phyloP scores from a whole-genome alignment of 2,329 filamentous ascomycete genomes.

The Arthroderma uncinatum region DNA sequence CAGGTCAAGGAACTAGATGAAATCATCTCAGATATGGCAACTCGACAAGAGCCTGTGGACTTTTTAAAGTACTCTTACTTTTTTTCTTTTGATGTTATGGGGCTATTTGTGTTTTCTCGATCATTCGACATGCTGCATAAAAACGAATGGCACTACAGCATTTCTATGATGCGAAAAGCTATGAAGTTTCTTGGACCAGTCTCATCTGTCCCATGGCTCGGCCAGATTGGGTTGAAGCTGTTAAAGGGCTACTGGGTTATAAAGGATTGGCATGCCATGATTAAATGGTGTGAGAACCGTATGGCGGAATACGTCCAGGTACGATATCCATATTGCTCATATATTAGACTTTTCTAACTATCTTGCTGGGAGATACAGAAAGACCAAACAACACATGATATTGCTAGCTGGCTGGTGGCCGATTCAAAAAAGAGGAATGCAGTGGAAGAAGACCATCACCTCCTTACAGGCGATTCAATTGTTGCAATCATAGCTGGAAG shows the following conservation, averaged over 20 bases:
- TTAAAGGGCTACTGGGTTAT: background rate
- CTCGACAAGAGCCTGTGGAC: background rate
- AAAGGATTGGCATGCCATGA: conserved; percentile 1
- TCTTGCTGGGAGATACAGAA: background rate
- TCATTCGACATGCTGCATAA: conserved; percentile 31
- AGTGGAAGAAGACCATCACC: conserved; percentile 16
- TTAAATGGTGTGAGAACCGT: conserved; percentile 17
- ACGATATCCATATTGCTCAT: conserved; percentile 11
- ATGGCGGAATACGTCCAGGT: conserved; percentile 20
- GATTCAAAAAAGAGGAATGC: conserved; percentile 15
- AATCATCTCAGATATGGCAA: background rate
- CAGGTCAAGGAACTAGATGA: conserved; percentile 8
- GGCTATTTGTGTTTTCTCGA: conserved; percentile 35
- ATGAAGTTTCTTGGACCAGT: conserved; percentile 10
- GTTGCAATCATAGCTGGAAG: conserved; percentile 24
- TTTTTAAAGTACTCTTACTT: background rate
- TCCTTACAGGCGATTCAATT: conserved; percentile 20
- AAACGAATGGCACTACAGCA: conserved; percentile 18
- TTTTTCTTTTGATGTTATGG: conserved; percentile 32
- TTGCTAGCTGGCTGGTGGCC: conserved; percentile 17
- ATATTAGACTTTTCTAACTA: background rate
- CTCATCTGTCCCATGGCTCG: conserved; percentile 11
- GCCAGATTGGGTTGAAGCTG: conserved; percentile 13
- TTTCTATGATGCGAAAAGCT: conserved; percentile 9
- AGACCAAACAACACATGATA: conserved; percentile 17